Conservation (phyloP, 352 stramenopile genomes). For the Phytophthora quininea region DNA sequence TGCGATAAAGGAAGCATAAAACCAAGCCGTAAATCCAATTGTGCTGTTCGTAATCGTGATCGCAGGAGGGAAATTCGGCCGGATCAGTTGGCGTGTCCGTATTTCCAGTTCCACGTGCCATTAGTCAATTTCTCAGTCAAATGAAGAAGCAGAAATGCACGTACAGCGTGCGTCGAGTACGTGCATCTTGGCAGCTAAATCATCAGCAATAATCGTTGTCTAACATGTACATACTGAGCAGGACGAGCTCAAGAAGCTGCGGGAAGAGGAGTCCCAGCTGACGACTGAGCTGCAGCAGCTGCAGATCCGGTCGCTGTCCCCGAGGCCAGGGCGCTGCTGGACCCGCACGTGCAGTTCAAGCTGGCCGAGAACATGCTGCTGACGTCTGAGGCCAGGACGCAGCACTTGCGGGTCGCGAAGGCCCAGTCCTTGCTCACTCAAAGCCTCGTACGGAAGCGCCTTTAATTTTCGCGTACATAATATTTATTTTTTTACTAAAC, state of each 20-base stretch:
- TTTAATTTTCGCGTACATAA: neutral
- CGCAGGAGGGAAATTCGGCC: neutral
- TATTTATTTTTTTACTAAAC: neutral
- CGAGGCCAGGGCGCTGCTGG: neutral
- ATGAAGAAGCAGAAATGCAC: conserved; percentile 6
- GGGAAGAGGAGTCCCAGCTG: neutral
- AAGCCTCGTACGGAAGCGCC: conserved; percentile 9
- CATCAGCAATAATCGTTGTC: neutral
- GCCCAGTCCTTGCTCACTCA: conserved; percentile 34
- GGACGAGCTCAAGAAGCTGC: neutral
- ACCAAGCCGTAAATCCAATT: no score
- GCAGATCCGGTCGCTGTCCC: neutral
- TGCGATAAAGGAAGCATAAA: no score
- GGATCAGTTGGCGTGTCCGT: no score
- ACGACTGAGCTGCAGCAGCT: neutral
- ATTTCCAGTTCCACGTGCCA: neutral
- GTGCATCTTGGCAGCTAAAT: neutral
- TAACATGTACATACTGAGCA: neutral
- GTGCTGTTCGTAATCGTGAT: neutral
- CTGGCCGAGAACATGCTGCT: conserved; percentile 4
- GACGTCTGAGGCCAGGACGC: neutral
- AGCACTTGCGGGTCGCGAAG: conserved; percentile 28
- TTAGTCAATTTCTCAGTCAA: neutral
- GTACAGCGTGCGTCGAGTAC: neutral
- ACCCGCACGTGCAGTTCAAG: neutral